These are phyloP conservation scores for Basidiobolus heterosporus DNA, from an alignment of 371 early-diverging fungal species.

Conservation along the genomic window DNA sequence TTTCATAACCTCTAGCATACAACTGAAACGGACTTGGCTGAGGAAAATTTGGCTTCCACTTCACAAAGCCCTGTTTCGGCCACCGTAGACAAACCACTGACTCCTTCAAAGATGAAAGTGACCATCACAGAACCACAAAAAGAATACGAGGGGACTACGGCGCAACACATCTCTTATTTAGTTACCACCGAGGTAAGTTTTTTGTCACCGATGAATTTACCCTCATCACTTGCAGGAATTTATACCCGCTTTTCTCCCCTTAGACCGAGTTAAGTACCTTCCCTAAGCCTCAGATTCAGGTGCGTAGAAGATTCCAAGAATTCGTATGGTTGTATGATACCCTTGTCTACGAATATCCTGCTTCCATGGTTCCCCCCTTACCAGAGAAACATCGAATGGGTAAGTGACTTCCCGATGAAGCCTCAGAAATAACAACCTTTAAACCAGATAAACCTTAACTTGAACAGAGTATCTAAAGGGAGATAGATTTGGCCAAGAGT, in stretches of 20 bases:
- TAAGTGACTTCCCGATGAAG: constrained; percentile 14
- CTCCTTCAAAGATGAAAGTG: constrained; percentile 15
- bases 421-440: too few species aligned
- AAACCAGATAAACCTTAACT: too few species aligned
- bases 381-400: constrained; percentile 81
- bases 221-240: too few species aligned
- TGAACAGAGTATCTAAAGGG: constrained; percentile 75
- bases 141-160: constrained; percentile 44
- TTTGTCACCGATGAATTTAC: too few species aligned
- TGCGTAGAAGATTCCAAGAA: constrained; percentile 81
- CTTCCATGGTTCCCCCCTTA: constrained; percentile 74
- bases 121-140: constrained; percentile 65
- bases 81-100: too few species aligned
- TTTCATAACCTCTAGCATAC: too few species aligned
- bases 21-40: too few species aligned
- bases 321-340: constrained; percentile 75
- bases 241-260: too few species aligned
- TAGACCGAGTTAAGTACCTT: constrained; percentile 12
- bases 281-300: constrained; percentile 21
- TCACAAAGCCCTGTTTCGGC: too few species aligned
- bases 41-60: too few species aligned
- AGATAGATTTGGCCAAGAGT: constrained; percentile 74
- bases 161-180: constrained; percentile 63
- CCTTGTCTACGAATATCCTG: constrained; percentile 51
- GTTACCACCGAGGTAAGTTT: constrained; percentile 60